These are phyloP conservation scores for Petunia axillaris DNA, from an alignment of 257 asterid species.

Conservation along the genomic window DNA sequence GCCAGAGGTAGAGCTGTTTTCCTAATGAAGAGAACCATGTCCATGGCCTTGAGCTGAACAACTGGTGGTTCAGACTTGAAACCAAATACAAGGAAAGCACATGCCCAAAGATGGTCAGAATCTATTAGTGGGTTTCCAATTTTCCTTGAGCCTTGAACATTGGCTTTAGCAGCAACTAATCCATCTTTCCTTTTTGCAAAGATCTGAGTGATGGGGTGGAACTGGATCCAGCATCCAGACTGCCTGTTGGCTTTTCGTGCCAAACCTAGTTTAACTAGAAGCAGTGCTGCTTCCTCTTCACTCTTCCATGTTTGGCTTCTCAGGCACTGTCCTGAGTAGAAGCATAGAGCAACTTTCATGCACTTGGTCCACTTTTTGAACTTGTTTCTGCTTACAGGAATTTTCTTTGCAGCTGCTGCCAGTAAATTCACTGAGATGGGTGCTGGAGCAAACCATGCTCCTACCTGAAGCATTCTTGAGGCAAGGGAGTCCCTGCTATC, in stretches of 20 bases:
- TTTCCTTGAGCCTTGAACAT: slow-evolving; percentile 64
- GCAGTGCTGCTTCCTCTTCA: slow-evolving; percentile 75
- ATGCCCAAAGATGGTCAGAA: slow-evolving; percentile 75
- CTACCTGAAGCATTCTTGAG: slow-evolving; percentile 73
- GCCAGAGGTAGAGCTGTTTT: slow-evolving; percentile 75
- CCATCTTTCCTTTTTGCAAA: slow-evolving; percentile 56
- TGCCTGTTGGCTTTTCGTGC: slow-evolving; percentile 63
- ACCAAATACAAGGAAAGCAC: slow-evolving; percentile 82
- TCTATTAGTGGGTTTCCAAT: slow-evolving; percentile 46
- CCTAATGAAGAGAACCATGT: slow-evolving; percentile 67
- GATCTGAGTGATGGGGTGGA: slow-evolving; percentile 71
- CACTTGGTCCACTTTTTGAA: slow-evolving; percentile 58
- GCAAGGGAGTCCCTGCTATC: slow-evolving; percentile 50
- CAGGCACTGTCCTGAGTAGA: slow-evolving; percentile 51
- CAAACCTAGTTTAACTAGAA: slow-evolving; percentile 65
- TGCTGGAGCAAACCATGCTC: slow-evolving; percentile 82
- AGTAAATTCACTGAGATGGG: slow-evolving; percentile 63
- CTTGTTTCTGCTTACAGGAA: slow-evolving; percentile 52
- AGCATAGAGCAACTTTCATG: slow-evolving; percentile 46
- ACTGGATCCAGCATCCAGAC: slow-evolving; percentile 75
- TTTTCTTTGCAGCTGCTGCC: slow-evolving; percentile 64
- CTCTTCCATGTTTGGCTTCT: slow-evolving; percentile 62
- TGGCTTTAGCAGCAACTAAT: slow-evolving; percentile 54
- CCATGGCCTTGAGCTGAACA: slow-evolving; percentile 76
- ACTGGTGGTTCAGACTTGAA: slow-evolving; percentile 79